Evolutionary conservation across 2,329 filamentous ascomycete species (phyloP), one percentile per base, ranked within the genome.

Genomic region (Microsporum canis): DNA sequence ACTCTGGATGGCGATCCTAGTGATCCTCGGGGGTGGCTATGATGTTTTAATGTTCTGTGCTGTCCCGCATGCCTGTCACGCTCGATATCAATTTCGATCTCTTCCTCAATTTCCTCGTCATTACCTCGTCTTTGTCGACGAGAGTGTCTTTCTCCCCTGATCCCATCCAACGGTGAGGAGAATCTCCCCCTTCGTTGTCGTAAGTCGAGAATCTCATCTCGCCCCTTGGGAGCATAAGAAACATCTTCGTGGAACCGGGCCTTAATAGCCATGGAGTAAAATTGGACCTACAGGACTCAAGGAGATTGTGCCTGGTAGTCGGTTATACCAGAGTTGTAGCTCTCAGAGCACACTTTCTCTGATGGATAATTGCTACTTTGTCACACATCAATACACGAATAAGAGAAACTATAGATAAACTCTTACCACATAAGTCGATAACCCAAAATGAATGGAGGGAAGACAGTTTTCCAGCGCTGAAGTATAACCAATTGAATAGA

Each of bases 201-300:
- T 43, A 29, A 6, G 14, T 43, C 55, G 5, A 57, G 17, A 33
- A 39, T 3, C 8, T 57, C 55, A 34, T 55, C 51, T 27, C 10
- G 55, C 10, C 23, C 36, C 39, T 36, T 17, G 55, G 66, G n/a
- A 64, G 64, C 2, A 59, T 45, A 62, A 43, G 58, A 56, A 34
- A 39, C 58, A 64, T 66, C 43, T 61, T 63, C 60, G 68, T 70
- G 59, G 56, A 72, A 67, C 60, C 70, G 66, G 49, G 69, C 67
- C 38, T 68, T 61, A 33, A 72, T 60, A 10, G 70, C 68, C 62
- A 74, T 59, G 3, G 68, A 68, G 17, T 6, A n/a, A 8, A 1
- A 31, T 12, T 29, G 51, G 14, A 55, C 34, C n/a, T 6, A 3
- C 10, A 5, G 17, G 36, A 55, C 51, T 38, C 51, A 10, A 55